phyloP scores from a whole-genome alignment of 352 stramenopile genomes.

The Pythium coloratum region DNA sequence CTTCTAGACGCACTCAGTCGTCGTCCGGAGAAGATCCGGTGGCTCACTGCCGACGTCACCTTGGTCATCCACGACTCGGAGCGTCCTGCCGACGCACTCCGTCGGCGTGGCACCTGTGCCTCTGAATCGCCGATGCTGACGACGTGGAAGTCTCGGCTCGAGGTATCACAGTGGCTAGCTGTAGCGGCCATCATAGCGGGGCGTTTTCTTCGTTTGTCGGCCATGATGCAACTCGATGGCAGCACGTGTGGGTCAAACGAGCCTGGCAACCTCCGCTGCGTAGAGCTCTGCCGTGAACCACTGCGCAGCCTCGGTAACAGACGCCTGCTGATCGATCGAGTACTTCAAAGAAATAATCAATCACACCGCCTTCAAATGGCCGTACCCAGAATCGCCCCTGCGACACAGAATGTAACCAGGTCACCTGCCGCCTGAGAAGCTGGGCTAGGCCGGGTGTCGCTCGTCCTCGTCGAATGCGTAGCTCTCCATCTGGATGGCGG shows the following conservation, averaged over 20 bases:
- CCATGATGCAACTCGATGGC: constrained; percentile 23
- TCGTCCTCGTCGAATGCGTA: constrained; percentile 1
- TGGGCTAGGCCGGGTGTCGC: neutral
- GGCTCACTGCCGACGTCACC: constrained; percentile 60
- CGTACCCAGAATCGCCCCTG: neutral
- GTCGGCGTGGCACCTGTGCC: constrained; percentile 15
- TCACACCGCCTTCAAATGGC: neutral
- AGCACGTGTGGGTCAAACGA: neutral
- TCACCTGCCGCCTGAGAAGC: neutral
- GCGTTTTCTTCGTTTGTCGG: constrained; percentile 42
- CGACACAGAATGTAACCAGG: neutral
- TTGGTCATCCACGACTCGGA: constrained; percentile 72
- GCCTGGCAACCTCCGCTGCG: too few species aligned
- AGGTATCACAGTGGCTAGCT: constrained; percentile 28
- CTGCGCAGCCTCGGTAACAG: neutral
- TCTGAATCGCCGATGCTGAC: constrained; percentile 28
- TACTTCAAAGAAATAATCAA: neutral
- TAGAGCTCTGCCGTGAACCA: neutral
- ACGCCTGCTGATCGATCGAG: neutral
- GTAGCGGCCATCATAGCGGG: constrained; percentile 21
- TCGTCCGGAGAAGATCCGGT: constrained; percentile 57
- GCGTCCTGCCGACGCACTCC: constrained; percentile 30
- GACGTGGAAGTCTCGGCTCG: constrained; percentile 40
- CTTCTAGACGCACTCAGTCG: constrained; percentile 50
- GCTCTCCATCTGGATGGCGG: constrained; percentile 1